Evolutionary conservation across 139 green algal species (phyloP).

Genomic region (Coelastrella sp.): DNA sequence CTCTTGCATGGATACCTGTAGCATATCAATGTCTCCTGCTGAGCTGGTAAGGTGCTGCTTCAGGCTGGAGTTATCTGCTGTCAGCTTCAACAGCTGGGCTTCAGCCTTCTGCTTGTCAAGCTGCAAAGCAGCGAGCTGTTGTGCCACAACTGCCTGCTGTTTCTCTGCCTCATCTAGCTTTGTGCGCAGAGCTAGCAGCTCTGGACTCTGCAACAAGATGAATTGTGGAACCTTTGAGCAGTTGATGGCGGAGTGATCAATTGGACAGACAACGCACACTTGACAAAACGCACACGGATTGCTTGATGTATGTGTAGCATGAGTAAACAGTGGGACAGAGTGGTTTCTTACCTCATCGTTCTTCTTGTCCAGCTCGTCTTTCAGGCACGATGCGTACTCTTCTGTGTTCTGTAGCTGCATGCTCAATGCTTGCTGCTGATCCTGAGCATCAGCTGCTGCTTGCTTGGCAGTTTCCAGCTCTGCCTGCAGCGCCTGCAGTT

Average conservation of each 20-base stretch:
- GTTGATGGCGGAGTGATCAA: too few species aligned
- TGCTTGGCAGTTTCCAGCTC: not conserved
- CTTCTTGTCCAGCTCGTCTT: not conserved
- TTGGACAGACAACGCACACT: not conserved
- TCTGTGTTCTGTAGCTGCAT: not conserved
- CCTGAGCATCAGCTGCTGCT: not conserved
- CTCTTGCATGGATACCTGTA: slow-evolving; percentile 16
- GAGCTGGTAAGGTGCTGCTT: slow-evolving; percentile 40
- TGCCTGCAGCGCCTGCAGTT: not conserved
- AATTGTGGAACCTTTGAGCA: too few species aligned
- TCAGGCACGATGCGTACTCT: not conserved
- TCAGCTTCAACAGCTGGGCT: slow-evolving; percentile 11
- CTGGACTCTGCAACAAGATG: not conserved
- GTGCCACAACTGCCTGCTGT: not conserved
- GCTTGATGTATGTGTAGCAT: not conserved
- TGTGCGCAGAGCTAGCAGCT: not conserved
- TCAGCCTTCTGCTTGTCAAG: not conserved
- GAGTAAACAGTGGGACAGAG: too few species aligned
- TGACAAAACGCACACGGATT: not conserved
- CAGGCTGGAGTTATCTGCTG: slow-evolving; percentile 16
- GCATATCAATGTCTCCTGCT: slow-evolving; percentile 32
- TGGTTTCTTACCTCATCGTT: not conserved
- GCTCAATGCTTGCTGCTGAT: not conserved
- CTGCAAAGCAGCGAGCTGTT: not conserved
- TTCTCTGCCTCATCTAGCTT: not conserved